Conservation (phyloP, 2,329 filamentous ascomycete genomes). For the Tolypocladium album region DNA sequence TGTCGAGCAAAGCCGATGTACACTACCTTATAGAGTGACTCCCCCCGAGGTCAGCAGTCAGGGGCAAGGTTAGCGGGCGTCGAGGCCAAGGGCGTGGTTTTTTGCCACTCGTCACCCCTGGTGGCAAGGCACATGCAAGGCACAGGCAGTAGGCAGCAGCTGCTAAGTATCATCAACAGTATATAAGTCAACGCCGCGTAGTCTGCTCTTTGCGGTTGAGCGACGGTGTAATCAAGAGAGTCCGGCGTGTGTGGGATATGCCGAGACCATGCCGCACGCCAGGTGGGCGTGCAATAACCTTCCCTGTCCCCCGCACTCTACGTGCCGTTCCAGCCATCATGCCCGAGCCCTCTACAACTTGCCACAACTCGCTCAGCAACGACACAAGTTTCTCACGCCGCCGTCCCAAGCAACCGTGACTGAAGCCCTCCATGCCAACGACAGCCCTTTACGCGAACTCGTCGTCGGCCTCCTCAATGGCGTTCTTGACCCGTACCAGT, state of each 20-base stretch:
- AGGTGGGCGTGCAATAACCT: background rate
- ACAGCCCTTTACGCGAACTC: conserved; percentile 26
- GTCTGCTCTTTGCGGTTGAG: background rate
- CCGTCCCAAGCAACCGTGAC: background rate
- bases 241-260: background rate
- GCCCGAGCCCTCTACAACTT: background rate
- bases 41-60: background rate
- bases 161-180: background rate
- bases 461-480: conserved; percentile 51
- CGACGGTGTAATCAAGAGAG: background rate
- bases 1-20: background rate
- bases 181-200: background rate
- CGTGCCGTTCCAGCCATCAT: background rate
- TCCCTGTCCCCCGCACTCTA: background rate
- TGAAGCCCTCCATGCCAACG: background rate
- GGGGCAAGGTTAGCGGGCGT: background rate
- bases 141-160: background rate
- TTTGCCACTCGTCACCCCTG: background rate
- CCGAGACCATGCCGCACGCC: background rate
- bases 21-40: background rate
- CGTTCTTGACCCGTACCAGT: conserved; percentile 71
- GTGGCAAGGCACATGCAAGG: background rate
- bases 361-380: background rate
- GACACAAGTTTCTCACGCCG: background rate
- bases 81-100: background rate